Conservation (phyloP, 768 basidiomycete genomes). For the Boletales sp. region DNA sequence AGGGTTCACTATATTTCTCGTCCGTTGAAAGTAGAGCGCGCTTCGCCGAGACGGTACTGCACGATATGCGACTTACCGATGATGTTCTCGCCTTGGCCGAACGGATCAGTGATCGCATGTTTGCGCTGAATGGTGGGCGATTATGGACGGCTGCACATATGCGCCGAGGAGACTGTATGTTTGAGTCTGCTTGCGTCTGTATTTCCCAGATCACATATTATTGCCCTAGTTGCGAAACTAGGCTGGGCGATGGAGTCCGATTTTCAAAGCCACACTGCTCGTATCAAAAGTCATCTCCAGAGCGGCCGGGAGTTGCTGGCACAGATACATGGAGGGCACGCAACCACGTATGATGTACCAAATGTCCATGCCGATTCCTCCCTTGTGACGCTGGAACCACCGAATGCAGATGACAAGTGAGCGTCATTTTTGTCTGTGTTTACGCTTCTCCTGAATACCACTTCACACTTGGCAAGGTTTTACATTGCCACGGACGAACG, state of each 20-base stretch:
- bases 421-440: neutral
- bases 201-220: neutral
- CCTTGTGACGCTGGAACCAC: slow-evolving; percentile 24
- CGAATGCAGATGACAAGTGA: slow-evolving; percentile 22
- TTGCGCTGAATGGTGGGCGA: slow-evolving; percentile 24
- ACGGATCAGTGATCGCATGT: slow-evolving; percentile 32
- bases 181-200: neutral
- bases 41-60: slow-evolving; percentile 31
- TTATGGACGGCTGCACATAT: slow-evolving; percentile 44
- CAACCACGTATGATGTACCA: slow-evolving; percentile 21
- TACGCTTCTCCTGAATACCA: neutral
- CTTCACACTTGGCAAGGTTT: slow-evolving; percentile 15
- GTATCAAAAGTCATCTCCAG: slow-evolving; percentile 25
- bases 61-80: slow-evolving; percentile 24
- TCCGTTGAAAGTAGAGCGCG: slow-evolving; percentile 24
- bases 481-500: slow-evolving; percentile 44
- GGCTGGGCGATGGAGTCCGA: slow-evolving; percentile 35
- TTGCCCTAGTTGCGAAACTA: slow-evolving; percentile 19
- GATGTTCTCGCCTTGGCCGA: slow-evolving; percentile 29
- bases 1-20: slow-evolving; percentile 35
- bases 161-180: slow-evolving; percentile 43
- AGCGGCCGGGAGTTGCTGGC: slow-evolving; percentile 14
- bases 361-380: slow-evolving; percentile 13
- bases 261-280: slow-evolving; percentile 31
- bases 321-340: slow-evolving; percentile 19